Conservation (phyloP, 192 early-diverging fungal species). For the Powellomyces hirtus region DNA sequence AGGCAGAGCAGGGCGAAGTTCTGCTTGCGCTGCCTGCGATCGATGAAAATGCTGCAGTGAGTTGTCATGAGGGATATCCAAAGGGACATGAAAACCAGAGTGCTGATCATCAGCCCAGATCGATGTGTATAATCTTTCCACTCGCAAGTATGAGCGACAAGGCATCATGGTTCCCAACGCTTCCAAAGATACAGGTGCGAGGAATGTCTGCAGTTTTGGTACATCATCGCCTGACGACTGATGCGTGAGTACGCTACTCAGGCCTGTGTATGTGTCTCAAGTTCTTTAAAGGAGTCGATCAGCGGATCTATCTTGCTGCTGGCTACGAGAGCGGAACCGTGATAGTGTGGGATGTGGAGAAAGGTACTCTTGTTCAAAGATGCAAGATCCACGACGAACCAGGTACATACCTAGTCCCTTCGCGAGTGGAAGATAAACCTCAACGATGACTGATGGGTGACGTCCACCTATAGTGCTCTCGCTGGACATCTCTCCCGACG, state of each 20-base stretch:
- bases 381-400: slow-evolving; percentile 25
- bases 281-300: not conserved
- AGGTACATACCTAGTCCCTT: not conserved
- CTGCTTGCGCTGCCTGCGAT: slow-evolving; percentile 10
- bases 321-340: slow-evolving; percentile 27
- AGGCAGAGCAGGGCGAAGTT: not conserved
- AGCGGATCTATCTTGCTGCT: slow-evolving; percentile 2
- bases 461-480: slow-evolving; percentile 29
- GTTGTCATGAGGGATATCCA: too few species aligned
- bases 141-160: not conserved
- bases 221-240: not conserved
- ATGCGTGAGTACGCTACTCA: not conserved
- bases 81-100: too few species aligned
- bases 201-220: not conserved
- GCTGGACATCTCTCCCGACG: slow-evolving; percentile 9
- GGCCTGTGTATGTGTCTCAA: slow-evolving; percentile 27
- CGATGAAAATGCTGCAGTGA: slow-evolving; percentile 18
- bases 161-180: slow-evolving; percentile 13
- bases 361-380: not conserved
- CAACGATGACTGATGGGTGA: not conserved
- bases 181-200: slow-evolving; percentile 17
- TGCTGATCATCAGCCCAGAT: slow-evolving; percentile 3
- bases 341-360: slow-evolving; percentile 9
- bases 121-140: slow-evolving; percentile 20
- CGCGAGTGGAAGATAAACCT: not conserved